Percentiles rank a stretch among this genome's conserved stretches.
Evolutionary conservation across 139 green algal species (phyloP).

Genomic region (Tetratostichococcus sp.): DNA sequence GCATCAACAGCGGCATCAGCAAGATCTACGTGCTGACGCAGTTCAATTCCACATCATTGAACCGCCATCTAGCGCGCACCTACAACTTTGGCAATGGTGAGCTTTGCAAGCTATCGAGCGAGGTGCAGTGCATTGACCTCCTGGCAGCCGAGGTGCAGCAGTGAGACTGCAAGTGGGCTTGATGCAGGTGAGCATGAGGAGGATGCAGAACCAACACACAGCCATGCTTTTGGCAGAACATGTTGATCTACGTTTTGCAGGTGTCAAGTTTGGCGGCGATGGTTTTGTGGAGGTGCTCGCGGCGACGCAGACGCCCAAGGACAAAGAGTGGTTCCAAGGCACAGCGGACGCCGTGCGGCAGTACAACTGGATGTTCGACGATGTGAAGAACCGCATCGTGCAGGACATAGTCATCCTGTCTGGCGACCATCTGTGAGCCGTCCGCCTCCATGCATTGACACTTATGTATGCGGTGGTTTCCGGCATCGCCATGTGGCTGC

Average conservation of each 20-base stretch:
- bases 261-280: conserved; percentile 78
- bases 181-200: too few species aligned
- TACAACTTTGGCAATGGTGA: conserved; percentile 92
- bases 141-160: too few species aligned
- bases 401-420: conserved; percentile 96
- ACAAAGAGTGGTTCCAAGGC: conserved; percentile 87
- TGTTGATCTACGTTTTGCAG: too few species aligned
- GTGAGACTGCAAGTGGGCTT: too few species aligned
- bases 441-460: background rate
- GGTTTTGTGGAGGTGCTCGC: conserved; percentile 94
- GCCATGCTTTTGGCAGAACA: too few species aligned
- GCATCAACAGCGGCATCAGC: conserved; percentile 97
- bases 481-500: too few species aligned
- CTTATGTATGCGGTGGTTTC: too few species aligned
- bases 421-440: conserved; percentile 79
- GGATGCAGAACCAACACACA: too few species aligned
- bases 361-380: conserved; percentile 93
- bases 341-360: conserved; percentile 96
- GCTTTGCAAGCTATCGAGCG: too few species aligned
- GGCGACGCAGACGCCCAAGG: conserved; percentile 78
- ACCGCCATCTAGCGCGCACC: conserved; percentile 90
- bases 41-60: conserved; percentile 98
- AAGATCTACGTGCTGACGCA: conserved; percentile 99
- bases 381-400: conserved; percentile 89
- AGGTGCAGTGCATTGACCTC: too few species aligned